Base-by-base conservation (phyloP, 2,329 filamentous ascomycete genomes). In the Colletotrichum chrysophilum region DNA sequence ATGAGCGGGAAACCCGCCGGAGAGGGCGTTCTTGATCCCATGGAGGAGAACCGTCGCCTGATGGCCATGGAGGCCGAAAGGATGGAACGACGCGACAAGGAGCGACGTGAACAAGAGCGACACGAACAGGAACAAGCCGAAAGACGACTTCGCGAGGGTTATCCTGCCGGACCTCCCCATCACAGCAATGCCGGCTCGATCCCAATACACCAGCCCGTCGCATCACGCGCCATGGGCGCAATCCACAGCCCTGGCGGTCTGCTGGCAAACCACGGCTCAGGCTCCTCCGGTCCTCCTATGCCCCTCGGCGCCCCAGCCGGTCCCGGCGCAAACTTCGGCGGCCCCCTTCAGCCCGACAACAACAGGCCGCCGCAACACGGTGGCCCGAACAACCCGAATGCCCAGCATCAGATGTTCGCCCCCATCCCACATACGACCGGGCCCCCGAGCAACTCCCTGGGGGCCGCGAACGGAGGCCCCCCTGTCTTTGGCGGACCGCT, bases 201-300 rank as follows among this genome's bases (percentile, higher is more conserved):
- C 70, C 95, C 96, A 70, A 93, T 98, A 80, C 96, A 98, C 85
- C 96, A 98, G 84, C 96, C 96, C 7, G 96, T 98, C 75, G 96
- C 96, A 77, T 92, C 96, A 82, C 89, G 96, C 85, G 88, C 95
- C 77, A 87, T 94, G 73, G 94, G 93, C 78, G 94, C 95, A 68
- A 97, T 98, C 72, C 96, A 98, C 83, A 97, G 96, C 61, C 96
- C 96, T 2, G 96, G 97, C 79, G 96, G 96, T 10, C 89, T 98
- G 43, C 91, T 98, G 52, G 91, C 93, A 10, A 95, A 93, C 78
- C 92, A 95, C 79, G 92, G 93, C 68, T 89, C 90, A 55, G 92
- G 93, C 69, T 89, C 90, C 38, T 90, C 90, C 38, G 86, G 88
- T 48, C 88, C 90, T 32, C 84, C 89, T 48, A 89, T 89, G 64